Percentiles rank a stretch among this genome's conserved stretches.
phyloP scores from a whole-genome alignment of 2,329 filamentous ascomycete species.

The Geosmithia flava region DNA sequence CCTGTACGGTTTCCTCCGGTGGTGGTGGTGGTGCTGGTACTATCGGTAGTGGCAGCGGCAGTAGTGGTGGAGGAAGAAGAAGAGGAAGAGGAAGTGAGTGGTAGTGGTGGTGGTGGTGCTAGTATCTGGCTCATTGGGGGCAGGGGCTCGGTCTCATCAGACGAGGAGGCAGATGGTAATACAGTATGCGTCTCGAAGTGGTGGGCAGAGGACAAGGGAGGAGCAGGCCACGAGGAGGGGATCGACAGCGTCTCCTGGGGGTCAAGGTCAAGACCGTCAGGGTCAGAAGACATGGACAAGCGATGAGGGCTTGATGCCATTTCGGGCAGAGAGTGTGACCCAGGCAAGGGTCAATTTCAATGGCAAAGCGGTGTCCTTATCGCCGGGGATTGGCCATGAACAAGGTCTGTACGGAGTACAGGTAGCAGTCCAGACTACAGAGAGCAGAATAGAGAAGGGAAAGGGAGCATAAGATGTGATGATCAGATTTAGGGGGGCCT shows the following conservation, averaged over 20 bases:
- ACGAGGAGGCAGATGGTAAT: not conserved
- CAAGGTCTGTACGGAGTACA: too few species aligned
- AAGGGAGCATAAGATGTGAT: not conserved
- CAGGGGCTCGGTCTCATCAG: not conserved
- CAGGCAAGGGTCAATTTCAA: not conserved
- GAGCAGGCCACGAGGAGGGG: not conserved
- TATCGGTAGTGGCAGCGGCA: not conserved
- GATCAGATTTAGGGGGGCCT: not conserved
- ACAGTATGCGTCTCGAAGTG: not conserved
- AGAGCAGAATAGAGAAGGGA: not conserved
- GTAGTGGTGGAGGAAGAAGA: not conserved
- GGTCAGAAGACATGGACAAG: constrained; percentile 2
- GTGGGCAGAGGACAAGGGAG: constrained; percentile 1
- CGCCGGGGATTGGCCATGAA: constrained; percentile 2
- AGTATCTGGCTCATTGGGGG: not conserved
- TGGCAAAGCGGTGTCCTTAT: not conserved
- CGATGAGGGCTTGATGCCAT: constrained; percentile 10
- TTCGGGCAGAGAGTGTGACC: constrained; percentile 3
- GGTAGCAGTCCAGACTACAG: too few species aligned
- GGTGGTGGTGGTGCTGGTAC: not conserved
- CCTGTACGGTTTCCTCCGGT: not conserved
- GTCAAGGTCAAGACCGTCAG: too few species aligned
- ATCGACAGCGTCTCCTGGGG: not conserved
- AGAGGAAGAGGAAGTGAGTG: not conserved
- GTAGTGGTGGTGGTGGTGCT: not conserved